Percentiles rank a stretch among this genome's conserved stretches.
These are phyloP conservation scores for Hypomontagnella submonticulosa DNA, from an alignment of 495 filamentous ascomycete species.

Conservation along the genomic window DNA sequence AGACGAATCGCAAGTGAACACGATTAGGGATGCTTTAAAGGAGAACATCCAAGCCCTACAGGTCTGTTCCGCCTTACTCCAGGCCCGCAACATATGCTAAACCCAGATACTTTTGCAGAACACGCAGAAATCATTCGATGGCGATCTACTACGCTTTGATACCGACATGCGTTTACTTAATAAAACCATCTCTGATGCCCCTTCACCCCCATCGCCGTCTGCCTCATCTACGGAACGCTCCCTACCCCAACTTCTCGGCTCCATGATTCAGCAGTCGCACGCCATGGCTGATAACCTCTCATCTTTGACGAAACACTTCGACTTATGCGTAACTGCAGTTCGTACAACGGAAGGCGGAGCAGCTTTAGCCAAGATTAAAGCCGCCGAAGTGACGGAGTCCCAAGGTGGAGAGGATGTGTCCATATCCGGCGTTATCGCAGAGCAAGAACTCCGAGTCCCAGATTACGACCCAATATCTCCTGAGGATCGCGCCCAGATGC, in stretches of 20 bases:
- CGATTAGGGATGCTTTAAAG: conserved; percentile 72
- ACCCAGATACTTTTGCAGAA: conserved; percentile 50
- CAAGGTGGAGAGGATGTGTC: conserved; percentile 71
- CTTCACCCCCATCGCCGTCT: conserved; percentile 49
- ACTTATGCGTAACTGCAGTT: conserved; percentile 91
- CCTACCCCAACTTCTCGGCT: conserved; percentile 74
- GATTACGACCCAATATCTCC: conserved; percentile 76
- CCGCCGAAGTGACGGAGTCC: conserved; percentile 64
- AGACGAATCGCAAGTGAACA: conserved; percentile 80
- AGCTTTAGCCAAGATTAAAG: conserved; percentile 69
- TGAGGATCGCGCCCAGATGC: conserved; percentile 82
- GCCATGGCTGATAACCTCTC: conserved; percentile 85
- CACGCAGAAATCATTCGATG: conserved; percentile 69
- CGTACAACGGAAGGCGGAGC: conserved; percentile 92
- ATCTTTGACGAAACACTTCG: conserved; percentile 89
- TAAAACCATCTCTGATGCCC: conserved; percentile 51
- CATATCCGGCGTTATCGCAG: conserved; percentile 66
- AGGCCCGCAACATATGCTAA: conserved; percentile 17
- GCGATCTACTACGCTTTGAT: conserved; percentile 72
- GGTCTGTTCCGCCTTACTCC: conserved; percentile 33
- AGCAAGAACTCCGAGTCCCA: conserved; percentile 66
- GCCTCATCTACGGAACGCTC: conserved; percentile 58
- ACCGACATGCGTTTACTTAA: conserved; percentile 64
- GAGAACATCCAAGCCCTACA: conserved; percentile 68
- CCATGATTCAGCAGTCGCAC: conserved; percentile 80